Percentiles rank a stretch among this genome's conserved stretches.
Evolutionary conservation across 2,329 filamentous ascomycete genomes (phyloP).

Genomic region (Fusarium temperatum): DNA sequence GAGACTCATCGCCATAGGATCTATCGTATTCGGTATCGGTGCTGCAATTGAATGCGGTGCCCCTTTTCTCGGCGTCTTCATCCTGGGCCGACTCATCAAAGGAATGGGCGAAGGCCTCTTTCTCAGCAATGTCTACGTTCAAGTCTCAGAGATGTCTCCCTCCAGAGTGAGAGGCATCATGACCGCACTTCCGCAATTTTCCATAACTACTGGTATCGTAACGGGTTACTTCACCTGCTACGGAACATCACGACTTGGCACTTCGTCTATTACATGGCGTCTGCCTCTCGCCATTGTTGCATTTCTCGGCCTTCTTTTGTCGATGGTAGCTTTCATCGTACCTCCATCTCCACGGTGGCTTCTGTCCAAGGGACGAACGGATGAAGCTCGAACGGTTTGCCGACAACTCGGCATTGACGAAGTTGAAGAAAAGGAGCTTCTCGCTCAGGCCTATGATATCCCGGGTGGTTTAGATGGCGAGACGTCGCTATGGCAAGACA

Average conservation of each 20-base stretch:
- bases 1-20: constrained; percentile 61
- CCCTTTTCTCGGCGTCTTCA: constrained; percentile 58
- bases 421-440: constrained; percentile 53
- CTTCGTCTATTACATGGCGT: constrained; percentile 63
- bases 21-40: constrained; percentile 62
- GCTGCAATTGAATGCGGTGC: constrained; percentile 53
- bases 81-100: constrained; percentile 63
- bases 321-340: constrained; percentile 49
- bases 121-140: constrained; percentile 60
- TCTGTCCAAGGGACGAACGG: constrained; percentile 51
- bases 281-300: constrained; percentile 58
- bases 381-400: constrained; percentile 54
- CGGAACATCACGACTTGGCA: constrained; percentile 56
- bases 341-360: constrained; percentile 67
- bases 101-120: constrained; percentile 68
- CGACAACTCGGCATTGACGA: constrained; percentile 55
- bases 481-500: constrained; percentile 39
- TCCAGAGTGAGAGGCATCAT: constrained; percentile 59
- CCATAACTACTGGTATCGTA: constrained; percentile 60
- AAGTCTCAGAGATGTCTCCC: constrained; percentile 69
- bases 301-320: constrained; percentile 40
- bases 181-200: constrained; percentile 62
- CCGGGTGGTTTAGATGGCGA: constrained; percentile 41
- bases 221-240: constrained; percentile 70
- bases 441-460: constrained; percentile 20